A percentile compares a stretch with the other conserved stretches of the same genome.
These are phyloP conservation scores for Euphrasia confusa DNA, from an alignment of 257 asterid species.

Conservation along the genomic window DNA sequence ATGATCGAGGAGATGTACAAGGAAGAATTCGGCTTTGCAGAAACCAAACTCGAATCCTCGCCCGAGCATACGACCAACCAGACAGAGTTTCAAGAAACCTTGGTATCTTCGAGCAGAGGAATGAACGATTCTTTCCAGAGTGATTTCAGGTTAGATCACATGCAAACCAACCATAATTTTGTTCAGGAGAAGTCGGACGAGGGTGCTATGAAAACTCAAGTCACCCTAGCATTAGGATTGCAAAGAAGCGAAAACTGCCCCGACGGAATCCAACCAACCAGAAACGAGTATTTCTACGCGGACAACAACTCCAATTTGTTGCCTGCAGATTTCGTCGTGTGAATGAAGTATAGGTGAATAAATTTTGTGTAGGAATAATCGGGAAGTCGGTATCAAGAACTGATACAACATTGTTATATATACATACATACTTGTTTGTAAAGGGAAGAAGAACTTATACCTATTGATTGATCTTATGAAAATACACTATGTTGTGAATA, in stretches of 20 bases:
- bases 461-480: too few species aligned
- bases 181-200: slow-evolving; percentile 23
- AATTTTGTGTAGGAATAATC: too few species aligned
- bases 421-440: too few species aligned
- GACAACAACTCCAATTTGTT: slow-evolving; percentile 42
- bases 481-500: too few species aligned
- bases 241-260: slow-evolving; percentile 32
- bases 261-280: slow-evolving; percentile 26
- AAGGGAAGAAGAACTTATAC: too few species aligned
- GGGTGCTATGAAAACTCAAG: slow-evolving; percentile 31
- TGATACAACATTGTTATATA: too few species aligned
- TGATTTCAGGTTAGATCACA: neutral
- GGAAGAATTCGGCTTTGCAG: slow-evolving; percentile 64
- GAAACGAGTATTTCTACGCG: slow-evolving; percentile 37
- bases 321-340: slow-evolving; percentile 52
- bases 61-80: slow-evolving; percentile 38
- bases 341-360: slow-evolving; percentile 24
- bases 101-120: slow-evolving; percentile 23
- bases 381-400: too few species aligned
- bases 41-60: slow-evolving; percentile 40
- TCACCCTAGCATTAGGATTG: slow-evolving; percentile 57
- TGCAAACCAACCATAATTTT: neutral
- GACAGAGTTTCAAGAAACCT: slow-evolving; percentile 30
- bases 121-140: slow-evolving; percentile 28
- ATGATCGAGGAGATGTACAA: slow-evolving; percentile 88